Conservation (phyloP, 2,329 filamentous ascomycete genomes). For the Massarina eburnea region DNA sequence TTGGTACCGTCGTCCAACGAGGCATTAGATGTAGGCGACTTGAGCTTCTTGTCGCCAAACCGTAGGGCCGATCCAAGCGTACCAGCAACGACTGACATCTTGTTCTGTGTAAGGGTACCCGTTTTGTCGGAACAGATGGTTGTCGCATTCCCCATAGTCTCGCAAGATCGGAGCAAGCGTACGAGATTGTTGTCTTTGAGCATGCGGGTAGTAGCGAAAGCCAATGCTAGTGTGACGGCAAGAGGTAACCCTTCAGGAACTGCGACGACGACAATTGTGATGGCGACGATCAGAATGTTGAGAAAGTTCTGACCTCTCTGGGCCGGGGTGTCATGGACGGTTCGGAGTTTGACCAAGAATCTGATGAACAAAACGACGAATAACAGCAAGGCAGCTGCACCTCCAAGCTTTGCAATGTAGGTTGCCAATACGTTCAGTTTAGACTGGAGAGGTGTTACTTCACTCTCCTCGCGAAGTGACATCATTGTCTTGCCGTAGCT, state of each 20-base stretch:
- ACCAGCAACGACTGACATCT: slow-evolving; percentile 68
- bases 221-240: slow-evolving; percentile 68
- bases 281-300: slow-evolving; percentile 64
- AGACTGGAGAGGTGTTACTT: slow-evolving; percentile 76
- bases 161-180: slow-evolving; percentile 67
- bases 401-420: slow-evolving; percentile 77
- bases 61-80: slow-evolving; percentile 62
- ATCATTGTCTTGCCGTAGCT: slow-evolving; percentile 77
- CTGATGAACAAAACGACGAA: slow-evolving; percentile 86
- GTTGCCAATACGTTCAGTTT: slow-evolving; percentile 78
- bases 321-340: slow-evolving; percentile 58
- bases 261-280: slow-evolving; percentile 70
- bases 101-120: slow-evolving; percentile 46
- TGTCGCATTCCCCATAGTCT: slow-evolving; percentile 72
- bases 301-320: slow-evolving; percentile 74
- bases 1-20: slow-evolving; percentile 32
- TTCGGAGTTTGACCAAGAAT: slow-evolving; percentile 71
- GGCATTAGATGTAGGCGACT: slow-evolving; percentile 15
- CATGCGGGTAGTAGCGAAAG: slow-evolving; percentile 69
- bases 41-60: slow-evolving; percentile 53
- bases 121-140: slow-evolving; percentile 72
- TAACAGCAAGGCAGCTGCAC: slow-evolving; percentile 73
- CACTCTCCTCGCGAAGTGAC: slow-evolving; percentile 73
- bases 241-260: slow-evolving; percentile 68
- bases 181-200: slow-evolving; percentile 71